These are phyloP conservation scores for Fagus crenata DNA, from an alignment of 306 rosid genomes.

Conservation along the genomic window DNA sequence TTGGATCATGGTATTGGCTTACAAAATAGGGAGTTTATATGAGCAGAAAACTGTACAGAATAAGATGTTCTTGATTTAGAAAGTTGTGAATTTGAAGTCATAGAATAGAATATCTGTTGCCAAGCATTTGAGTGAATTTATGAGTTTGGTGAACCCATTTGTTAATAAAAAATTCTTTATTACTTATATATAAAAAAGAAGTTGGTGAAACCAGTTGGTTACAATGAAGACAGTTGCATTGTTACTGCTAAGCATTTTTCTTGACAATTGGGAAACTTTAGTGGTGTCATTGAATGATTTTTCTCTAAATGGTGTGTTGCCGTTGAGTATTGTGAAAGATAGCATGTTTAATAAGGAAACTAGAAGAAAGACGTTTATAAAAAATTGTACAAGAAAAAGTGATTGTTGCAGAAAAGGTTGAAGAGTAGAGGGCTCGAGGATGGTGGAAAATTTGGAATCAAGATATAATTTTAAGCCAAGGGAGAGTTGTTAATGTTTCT, in stretches of 20 bases:
- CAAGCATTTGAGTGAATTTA: slow-evolving; percentile 6
- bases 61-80: neutral
- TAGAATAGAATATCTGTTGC: neutral
- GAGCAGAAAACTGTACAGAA: neutral
- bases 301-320: neutral
- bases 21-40: neutral
- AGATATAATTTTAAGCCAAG: neutral
- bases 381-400: neutral
- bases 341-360: neutral
- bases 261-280: neutral
- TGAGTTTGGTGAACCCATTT: no score
- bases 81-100: slow-evolving; percentile 8
- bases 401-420: neutral
- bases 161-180: no score
- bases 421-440: no score
- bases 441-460: neutral
- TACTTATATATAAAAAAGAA: neutral
- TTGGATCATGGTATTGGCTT: no score
- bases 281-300: neutral
- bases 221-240: slow-evolving; percentile 1
- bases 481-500: neutral
- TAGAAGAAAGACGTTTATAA: neutral
- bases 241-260: slow-evolving; percentile 1
- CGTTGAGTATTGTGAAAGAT: neutral
- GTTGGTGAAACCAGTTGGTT: neutral